Percentiles rank a stretch among this genome's conserved stretches.
phyloP scores from a whole-genome alignment of 2,329 filamentous ascomycete genomes.

The Fusarium dlaminii region DNA sequence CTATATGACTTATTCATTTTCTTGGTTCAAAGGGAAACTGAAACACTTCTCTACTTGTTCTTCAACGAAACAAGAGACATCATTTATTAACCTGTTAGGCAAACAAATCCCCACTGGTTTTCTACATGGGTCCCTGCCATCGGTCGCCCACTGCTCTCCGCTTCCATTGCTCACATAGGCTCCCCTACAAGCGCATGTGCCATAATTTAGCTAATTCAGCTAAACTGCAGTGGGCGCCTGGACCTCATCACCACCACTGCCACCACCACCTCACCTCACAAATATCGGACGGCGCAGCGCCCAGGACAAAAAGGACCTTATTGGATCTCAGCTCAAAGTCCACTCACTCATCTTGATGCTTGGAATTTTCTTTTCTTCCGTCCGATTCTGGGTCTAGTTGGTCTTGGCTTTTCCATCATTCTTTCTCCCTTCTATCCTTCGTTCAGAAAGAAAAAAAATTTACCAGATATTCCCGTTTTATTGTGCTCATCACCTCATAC shows the following conservation, averaged over 20 bases:
- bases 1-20: not conserved
- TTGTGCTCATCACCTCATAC: conserved; percentile 15
- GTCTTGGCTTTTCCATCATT: conserved; percentile 21
- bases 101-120: conserved; percentile 12
- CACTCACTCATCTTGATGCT: conserved; percentile 27
- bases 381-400: conserved; percentile 21
- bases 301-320: conserved; percentile 16
- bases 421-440: conserved; percentile 17
- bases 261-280: conserved; percentile 16
- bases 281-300: conserved; percentile 32
- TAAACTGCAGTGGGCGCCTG: conserved; percentile 27
- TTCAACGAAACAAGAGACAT: not conserved
- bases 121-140: conserved; percentile 5
- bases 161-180: not conserved
- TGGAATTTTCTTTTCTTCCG: conserved; percentile 24
- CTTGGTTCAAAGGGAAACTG: not conserved
- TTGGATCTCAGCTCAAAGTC: conserved; percentile 22
- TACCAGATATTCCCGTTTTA: not conserved
- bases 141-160: not conserved
- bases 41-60: not conserved
- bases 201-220: conserved; percentile 14
- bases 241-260: conserved; percentile 15
- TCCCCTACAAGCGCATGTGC: conserved; percentile 4
- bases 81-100: not conserved
- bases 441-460: not conserved